A percentile compares a stretch with the other conserved stretches of the same genome.
phyloP scores from a whole-genome alignment of 1,284 basidiomycete species.

The Ceratobasidium sp. region DNA sequence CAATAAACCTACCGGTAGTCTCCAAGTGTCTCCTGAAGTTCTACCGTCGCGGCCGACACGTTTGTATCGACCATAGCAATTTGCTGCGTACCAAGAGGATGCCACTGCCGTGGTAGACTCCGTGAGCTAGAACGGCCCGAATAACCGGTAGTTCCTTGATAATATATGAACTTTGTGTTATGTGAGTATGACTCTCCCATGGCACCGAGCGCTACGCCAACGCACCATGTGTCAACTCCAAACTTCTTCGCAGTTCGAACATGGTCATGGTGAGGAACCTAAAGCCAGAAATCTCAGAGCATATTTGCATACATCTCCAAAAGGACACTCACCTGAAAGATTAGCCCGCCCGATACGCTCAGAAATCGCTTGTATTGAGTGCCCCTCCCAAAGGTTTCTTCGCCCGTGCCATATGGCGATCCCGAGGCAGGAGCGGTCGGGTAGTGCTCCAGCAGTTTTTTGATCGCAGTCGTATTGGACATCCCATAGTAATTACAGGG shows the following conservation, averaged over 20 bases:
- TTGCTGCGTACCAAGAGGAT: no score
- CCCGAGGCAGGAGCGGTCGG: constrained; percentile 16
- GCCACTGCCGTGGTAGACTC: no score
- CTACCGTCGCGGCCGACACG: no score
- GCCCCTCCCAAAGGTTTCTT: not conserved
- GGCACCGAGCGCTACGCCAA: not conserved
- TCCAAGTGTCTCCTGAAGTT: no score
- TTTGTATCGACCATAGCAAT: no score
- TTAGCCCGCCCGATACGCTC: constrained; percentile 4
- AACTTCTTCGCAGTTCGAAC: constrained; percentile 9
- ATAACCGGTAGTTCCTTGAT: no score
- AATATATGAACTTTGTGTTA: no score
- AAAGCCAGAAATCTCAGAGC: not conserved
- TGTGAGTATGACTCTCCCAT: no score
- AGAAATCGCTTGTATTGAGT: constrained; percentile 17
- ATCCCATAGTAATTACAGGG: not conserved
- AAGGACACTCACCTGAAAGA: constrained; percentile 11
- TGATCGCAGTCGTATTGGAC: not conserved
- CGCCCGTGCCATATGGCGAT: constrained; percentile 15
- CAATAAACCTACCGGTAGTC: no score
- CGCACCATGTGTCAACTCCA: not conserved
- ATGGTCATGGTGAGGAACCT: not conserved
- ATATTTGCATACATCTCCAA: not conserved
- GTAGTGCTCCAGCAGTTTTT: constrained; percentile 8
- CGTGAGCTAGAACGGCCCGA: no score